Base-by-base conservation (phyloP, 176 grass and related monocot species). In the Juncus inflexus region DNA sequence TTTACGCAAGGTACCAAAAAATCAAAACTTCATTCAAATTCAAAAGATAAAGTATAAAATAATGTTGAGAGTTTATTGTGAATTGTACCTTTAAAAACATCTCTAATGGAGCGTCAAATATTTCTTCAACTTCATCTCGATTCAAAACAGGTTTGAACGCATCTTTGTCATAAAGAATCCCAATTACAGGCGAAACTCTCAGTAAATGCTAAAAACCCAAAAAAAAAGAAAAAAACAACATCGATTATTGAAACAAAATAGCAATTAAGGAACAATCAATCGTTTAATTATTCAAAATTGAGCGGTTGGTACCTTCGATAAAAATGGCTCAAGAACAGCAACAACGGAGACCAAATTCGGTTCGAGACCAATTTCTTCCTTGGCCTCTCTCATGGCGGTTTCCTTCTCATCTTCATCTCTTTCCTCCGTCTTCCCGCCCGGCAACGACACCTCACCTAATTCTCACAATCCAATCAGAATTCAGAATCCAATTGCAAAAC, bases 81-180 rank as follows among this genome's bases (percentile, higher is more conserved):
- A 37, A 10, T 4, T 14, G 0, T 83, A 97, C 92, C 92, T 89
- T 91, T 40, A 97, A 77, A 66, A 97, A 97, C 92, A 97, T 97
- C 62, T 89, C 92, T 4, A 97, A 67, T 50, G 92, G 92, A 35
- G 77, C 92, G 3, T 97, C 85, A 69, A 97, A 97, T 43, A 97
- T 86, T 19, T 86, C 87, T 83, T 91, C 85, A 50, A 97, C 92
- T 83, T 97, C 92, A 41, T 28, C 65, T 52, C 76, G 64, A 76
- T 91, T 97, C 53, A 88, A 57, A 28, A 79, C 15, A 35, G 87
- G 82, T 9, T 67, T 77, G 82, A 89, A 97, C 79, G 74, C 69
- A 65, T 75, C 65, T 74, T 59, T 89, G 47, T 97, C 82, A 5
- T 65, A 55, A 58, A 97, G 36, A 65, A 97, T 82, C 35, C 78